Conservation (phyloP, 345 rosid species). For the Lumnitzera racemosa region DNA sequence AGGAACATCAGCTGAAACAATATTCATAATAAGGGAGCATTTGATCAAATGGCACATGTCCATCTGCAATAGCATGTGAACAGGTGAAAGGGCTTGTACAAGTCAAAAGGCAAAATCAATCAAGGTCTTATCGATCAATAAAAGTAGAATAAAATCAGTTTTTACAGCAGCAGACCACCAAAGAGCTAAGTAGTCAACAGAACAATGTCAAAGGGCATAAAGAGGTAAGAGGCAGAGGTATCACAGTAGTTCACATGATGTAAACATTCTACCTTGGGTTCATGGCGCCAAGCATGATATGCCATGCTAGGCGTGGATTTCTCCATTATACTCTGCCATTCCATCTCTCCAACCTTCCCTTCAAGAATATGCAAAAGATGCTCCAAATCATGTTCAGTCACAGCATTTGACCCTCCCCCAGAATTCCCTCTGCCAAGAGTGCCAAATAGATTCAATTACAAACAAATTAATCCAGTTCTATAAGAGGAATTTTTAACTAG, state of each 20-base stretch:
- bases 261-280: constrained; percentile 55
- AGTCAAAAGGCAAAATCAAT: too few relatives aligned
- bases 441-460: constrained; percentile 4
- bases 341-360: constrained; percentile 50
- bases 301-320: constrained; percentile 66
- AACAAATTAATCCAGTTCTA: too few relatives aligned
- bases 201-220: background rate
- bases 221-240: background rate
- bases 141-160: too few relatives aligned
- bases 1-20: too few relatives aligned
- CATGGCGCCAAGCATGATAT: constrained; percentile 90
- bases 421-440: constrained; percentile 16
- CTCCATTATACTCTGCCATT: constrained; percentile 92
- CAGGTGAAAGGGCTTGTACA: too few relatives aligned
- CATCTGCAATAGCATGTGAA: too few relatives aligned
- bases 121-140: too few relatives aligned
- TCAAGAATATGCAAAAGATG: constrained; percentile 69
- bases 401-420: constrained; percentile 38
- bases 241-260: background rate
- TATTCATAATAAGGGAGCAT: too few relatives aligned
- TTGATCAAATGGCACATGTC: too few relatives aligned
- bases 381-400: constrained; percentile 69
- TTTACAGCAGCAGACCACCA: too few relatives aligned
- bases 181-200: background rate
- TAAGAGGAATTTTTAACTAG: too few relatives aligned